These are phyloP conservation scores for Sclerotinia spermophila DNA, from an alignment of 2,329 filamentous ascomycete genomes.

Conservation along the genomic window DNA sequence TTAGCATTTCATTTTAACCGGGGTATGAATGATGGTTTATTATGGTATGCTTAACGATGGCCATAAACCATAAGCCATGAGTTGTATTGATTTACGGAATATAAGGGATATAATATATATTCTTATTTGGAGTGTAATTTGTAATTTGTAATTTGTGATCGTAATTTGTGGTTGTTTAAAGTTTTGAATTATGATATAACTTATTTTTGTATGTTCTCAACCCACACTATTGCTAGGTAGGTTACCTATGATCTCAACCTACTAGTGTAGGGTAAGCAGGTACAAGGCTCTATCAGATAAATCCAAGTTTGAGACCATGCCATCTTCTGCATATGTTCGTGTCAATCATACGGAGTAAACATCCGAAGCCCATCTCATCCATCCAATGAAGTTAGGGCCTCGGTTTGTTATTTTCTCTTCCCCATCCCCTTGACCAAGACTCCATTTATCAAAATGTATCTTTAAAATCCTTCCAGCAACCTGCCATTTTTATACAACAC, in stretches of 20 bases:
- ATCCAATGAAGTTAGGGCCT: neutral
- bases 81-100: neutral
- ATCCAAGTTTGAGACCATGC: neutral
- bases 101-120: no score
- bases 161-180: neutral
- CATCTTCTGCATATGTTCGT: neutral
- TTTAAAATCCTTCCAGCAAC: slow-evolving; percentile 6
- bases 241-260: neutral
- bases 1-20: slow-evolving; percentile 12
- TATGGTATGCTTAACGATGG: neutral
- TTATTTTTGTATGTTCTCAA: neutral
- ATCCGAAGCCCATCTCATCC: neutral
- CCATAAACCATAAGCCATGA: neutral
- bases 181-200: neutral
- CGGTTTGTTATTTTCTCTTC: neutral
- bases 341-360: neutral
- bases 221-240: neutral
- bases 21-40: neutral
- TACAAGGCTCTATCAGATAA: slow-evolving; percentile 2
- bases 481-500: slow-evolving; percentile 8
- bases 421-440: neutral
- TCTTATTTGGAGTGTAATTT: neutral
- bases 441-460: neutral
- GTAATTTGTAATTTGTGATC: neutral
- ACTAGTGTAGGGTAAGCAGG: neutral